Evolutionary conservation across 1,284 basidiomycete genomes (phyloP), one percentile per base, ranked within the genome.

Genomic region (Ceratobasidium sp.): DNA sequence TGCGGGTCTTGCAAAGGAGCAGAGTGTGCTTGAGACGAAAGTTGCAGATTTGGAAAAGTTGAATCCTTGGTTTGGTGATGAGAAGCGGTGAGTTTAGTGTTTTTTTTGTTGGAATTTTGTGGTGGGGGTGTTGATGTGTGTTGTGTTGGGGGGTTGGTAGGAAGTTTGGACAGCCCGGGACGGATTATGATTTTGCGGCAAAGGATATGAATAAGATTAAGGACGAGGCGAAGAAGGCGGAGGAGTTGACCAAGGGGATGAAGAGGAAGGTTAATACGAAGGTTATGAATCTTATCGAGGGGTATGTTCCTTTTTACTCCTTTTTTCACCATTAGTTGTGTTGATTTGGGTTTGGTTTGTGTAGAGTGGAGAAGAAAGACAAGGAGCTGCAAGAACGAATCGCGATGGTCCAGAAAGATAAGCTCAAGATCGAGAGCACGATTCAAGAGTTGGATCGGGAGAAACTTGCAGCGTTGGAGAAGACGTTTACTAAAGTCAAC

Each of bases 251-350:
- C 82, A 93, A 93, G 82, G 91, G 93, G 46, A 93, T 96, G 91
- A 96, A 95, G 86, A 96, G 96, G 87, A 98, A 97, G 85, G 90
- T 99, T 81, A 99, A 99, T 83, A 93, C 93, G 6, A 98, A 98
- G 85, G 96, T 97, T 71, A 91, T 98, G 87, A 95, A 94, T 83
- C 97, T 96, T 94, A 96, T 99, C 79, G 97, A 99, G 82, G 93
- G 90, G 96, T 96, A 80, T 75, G 91, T 85, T 0, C 40, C 65
- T 15, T 52, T 7, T 52, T 5, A 54, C 71, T 33, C 52, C 13
- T 9, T 13, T 13, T 13, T n/a, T 6, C 42, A 10, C 40, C 38
- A 10, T 50, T 38, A 15, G 48, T 26, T 42, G 17, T 15, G 17
- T 64, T 67, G 4, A 50, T 26, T 44, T 3, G 26, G 33, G 33